A percentile compares a stretch with the other conserved stretches of the same genome.
These are phyloP conservation scores for Zalaria obscura DNA, from an alignment of 2,329 filamentous ascomycete species.

Conservation along the genomic window DNA sequence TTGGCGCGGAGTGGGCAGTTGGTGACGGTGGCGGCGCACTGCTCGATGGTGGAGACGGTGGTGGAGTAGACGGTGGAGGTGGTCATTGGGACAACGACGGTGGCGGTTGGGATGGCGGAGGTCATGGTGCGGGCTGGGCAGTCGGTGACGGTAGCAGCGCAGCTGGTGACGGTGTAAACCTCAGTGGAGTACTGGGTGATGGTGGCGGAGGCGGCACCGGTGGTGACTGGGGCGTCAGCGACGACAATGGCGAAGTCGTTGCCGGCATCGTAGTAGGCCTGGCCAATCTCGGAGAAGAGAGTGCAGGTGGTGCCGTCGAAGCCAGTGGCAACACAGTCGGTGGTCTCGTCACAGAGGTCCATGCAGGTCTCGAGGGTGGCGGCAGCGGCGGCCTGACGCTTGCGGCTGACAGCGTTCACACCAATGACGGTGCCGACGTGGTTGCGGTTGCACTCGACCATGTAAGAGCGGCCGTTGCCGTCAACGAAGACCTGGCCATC, in stretches of 20 bases:
- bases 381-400: conserved; percentile 1
- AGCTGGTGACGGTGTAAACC: conserved; percentile 6
- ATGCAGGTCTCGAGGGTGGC: conserved; percentile 4
- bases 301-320: conserved; percentile 23
- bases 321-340: conserved; percentile 29
- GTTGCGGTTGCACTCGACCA: conserved; percentile 4
- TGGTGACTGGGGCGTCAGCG: neutral
- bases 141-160: conserved; percentile 7
- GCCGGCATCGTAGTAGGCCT: neutral
- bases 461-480: neutral
- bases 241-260: conserved; percentile 3
- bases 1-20: conserved; percentile 2
- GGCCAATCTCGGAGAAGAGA: conserved; percentile 3
- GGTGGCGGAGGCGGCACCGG: conserved; percentile 2
- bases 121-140: conserved; percentile 1
- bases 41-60: conserved; percentile 2
- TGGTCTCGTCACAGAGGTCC: conserved; percentile 1
- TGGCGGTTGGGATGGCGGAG: neutral
- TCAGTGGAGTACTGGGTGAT: conserved; percentile 6
- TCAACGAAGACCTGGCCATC: conserved; percentile 2
- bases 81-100: neutral
- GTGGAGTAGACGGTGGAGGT: conserved; percentile 4
- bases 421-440: conserved; percentile 4
- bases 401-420: conserved; percentile 1
- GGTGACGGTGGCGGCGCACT: conserved; percentile 4